A percentile compares a stretch with the other conserved stretches of the same genome.
phyloP scores from a whole-genome alignment of 2,329 filamentous ascomycete species.

The Hypoxylon rubiginosum region DNA sequence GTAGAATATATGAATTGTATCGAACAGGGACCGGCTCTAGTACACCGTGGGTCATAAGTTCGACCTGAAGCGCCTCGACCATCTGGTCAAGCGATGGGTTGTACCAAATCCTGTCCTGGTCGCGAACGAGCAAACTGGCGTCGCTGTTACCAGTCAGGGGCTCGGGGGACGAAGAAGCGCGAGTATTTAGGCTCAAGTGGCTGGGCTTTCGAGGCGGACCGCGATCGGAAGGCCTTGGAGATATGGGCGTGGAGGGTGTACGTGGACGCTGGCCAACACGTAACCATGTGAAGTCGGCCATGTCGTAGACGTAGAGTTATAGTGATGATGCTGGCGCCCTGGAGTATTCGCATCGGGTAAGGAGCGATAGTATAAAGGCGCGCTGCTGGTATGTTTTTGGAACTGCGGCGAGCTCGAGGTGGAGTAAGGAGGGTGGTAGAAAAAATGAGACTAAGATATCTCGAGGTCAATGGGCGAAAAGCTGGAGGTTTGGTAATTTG shows the following conservation, averaged over 20 bases:
- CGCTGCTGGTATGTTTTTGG: neutral
- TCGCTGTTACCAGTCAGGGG: slow-evolving; percentile 13
- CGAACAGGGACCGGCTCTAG: slow-evolving; percentile 55
- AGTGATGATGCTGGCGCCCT: neutral
- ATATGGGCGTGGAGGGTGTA: slow-evolving; percentile 38
- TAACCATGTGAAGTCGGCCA: slow-evolving; percentile 46
- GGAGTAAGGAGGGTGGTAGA: neutral
- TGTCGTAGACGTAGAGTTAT: slow-evolving; percentile 12
- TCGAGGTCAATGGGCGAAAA: neutral
- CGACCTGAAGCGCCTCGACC: slow-evolving; percentile 59
- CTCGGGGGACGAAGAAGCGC: slow-evolving; percentile 29
- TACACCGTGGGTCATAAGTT: slow-evolving; percentile 56
- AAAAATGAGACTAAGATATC: neutral
- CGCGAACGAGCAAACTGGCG: slow-evolving; percentile 37
- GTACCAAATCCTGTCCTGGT: slow-evolving; percentile 52
- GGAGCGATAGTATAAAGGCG: neutral
- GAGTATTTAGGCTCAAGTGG: slow-evolving; percentile 40
- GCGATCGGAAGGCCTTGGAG: slow-evolving; percentile 32
- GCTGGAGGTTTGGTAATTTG: no score
- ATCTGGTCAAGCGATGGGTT: slow-evolving; percentile 61
- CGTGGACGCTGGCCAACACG: slow-evolving; percentile 44
- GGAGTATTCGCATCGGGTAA: neutral
- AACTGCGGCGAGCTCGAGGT: neutral
- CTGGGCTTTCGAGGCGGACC: slow-evolving; percentile 42
- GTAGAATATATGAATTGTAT: slow-evolving; percentile 60